Evolutionary conservation across 495 filamentous ascomycete species (phyloP).

Genomic region (Tricharina praecox): DNA sequence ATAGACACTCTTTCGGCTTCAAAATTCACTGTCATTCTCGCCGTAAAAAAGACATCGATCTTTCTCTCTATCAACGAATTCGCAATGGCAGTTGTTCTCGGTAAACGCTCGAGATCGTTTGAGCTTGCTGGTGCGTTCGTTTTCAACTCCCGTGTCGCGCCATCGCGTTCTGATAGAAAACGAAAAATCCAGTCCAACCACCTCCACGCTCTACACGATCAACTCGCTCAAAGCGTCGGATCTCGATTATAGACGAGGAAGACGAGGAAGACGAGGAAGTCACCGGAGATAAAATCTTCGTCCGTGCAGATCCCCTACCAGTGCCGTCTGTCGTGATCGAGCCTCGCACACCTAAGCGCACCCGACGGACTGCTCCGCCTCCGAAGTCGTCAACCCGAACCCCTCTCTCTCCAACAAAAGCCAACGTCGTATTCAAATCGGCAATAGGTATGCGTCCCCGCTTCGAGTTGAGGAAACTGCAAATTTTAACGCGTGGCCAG

Average conservation of each 20-base stretch:
- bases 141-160: not conserved
- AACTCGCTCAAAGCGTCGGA: not conserved
- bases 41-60: too few species aligned
- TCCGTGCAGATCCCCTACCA: not conserved
- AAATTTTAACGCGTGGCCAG: not conserved
- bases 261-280: not conserved
- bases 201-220: not conserved
- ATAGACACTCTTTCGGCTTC: too few species aligned
- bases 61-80: not conserved
- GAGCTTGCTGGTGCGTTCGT: not conserved
- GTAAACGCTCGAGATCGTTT: not conserved
- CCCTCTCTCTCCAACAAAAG: slow-evolving; percentile 71
- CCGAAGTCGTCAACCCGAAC: slow-evolving; percentile 39
- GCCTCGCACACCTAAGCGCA: not conserved
- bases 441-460: not conserved
- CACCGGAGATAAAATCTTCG: not conserved
- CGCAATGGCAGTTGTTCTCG: not conserved
- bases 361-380: slow-evolving; percentile 27
- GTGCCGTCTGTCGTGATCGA: not conserved
- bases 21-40: too few species aligned
- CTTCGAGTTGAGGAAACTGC: not conserved
- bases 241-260: not conserved
- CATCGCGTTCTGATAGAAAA: not conserved
- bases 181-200: not conserved
- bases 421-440: slow-evolving; percentile 23